Conservation (phyloP, 306 rosid species). For the Cicer pinnatifidum region DNA sequence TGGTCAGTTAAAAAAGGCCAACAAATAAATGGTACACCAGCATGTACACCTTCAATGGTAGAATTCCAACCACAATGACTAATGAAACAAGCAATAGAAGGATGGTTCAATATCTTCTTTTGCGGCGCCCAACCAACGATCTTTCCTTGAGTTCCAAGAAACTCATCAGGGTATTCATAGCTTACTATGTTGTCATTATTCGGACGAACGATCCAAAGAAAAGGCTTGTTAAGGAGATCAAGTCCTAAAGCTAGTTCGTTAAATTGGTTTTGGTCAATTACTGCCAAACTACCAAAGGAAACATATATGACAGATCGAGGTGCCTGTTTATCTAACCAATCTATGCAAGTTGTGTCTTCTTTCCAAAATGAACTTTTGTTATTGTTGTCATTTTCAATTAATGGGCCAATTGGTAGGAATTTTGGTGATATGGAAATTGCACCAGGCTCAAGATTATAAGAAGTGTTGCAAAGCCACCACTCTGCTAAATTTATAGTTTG, state of each 20-base stretch:
- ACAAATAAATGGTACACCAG: constrained; percentile 50
- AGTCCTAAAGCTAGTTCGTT: constrained; percentile 48
- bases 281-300: constrained; percentile 45
- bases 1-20: constrained; percentile 39
- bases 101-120: constrained; percentile 46
- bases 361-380: constrained; percentile 42
- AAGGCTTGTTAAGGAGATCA: constrained; percentile 41
- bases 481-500: constrained; percentile 30
- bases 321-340: constrained; percentile 45
- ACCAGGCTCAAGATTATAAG: constrained; percentile 42
- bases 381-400: background rate
- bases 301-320: constrained; percentile 46
- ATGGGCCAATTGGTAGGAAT: constrained; percentile 49
- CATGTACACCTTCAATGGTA: constrained; percentile 47
- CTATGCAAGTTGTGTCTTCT: constrained; percentile 44
- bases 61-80: constrained; percentile 67
- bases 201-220: constrained; percentile 45
- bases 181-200: constrained; percentile 8
- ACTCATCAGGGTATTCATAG: constrained; percentile 40
- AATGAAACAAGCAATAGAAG: constrained; percentile 53
- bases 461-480: constrained; percentile 53
- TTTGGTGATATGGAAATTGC: constrained; percentile 44
- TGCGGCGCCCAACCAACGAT: constrained; percentile 53
- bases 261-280: constrained; percentile 37
- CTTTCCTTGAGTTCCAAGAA: constrained; percentile 43